Evolutionary conservation across 2,329 filamentous ascomycete species (phyloP), one percentile per base, ranked within the genome.

Genomic region (Curvularia verruculosa): DNA sequence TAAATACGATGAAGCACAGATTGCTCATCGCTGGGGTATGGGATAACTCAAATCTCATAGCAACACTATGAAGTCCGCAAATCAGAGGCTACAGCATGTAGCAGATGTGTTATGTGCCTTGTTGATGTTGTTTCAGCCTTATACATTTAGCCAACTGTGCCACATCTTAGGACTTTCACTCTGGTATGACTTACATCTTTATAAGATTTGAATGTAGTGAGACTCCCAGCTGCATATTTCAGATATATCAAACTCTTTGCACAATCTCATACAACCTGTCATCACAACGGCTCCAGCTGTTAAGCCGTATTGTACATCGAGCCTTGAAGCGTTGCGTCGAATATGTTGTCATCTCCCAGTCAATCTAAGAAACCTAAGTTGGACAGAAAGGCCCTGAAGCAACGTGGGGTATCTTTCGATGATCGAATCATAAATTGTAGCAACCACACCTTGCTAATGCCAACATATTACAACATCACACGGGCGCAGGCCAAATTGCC

Each of bases 111-210:
- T 24, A 52, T 24, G 23, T 37, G 21, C 43, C 2, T 47, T 2
- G 34, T 18, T 2, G 1, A 52, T 31, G 13, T 12, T 47, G 50
- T 52, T 52, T 52, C 50, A 52, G 50, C 50, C 50, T 52, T 24
- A 34, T 19, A 1, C 13, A 46, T 8, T 39, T 15, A 8, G 15
- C 2, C 4, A 15, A 19, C 43, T 40, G 43, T 34, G 34, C 41
- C 41, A 18, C 43, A 52, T 19, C 13, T 31, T 23, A 9, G 36
- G n/a, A 29, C 39, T 18, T 10, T n/a, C 40, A 5, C 13, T 3
- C 24, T 41, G 9, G 3, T 24, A 31, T 12, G 15, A 10, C 9
- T 4, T 34, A 6, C 6, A 39, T 3, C 5, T 39, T n/a, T 39
- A 28, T 21, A 39, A 39, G n/a, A 19, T 21, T 4, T 39, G 37